Evolutionary conservation across 257 asterid species (phyloP).

Genomic region (Verbascum thapsus): DNA sequence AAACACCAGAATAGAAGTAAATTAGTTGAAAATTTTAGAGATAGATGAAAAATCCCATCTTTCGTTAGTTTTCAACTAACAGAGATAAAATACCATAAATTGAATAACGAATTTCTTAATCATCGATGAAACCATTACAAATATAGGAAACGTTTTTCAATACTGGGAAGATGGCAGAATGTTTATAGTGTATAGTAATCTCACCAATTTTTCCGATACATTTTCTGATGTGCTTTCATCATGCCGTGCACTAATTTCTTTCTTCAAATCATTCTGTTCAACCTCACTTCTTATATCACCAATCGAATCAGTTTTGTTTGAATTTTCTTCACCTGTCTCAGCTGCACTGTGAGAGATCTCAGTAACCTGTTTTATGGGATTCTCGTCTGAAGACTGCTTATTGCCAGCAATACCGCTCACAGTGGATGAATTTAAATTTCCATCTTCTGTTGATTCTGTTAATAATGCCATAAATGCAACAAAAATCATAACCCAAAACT

Average conservation of each 20-base stretch:
- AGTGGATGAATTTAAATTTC: conserved; percentile 31
- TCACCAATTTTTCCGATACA: conserved; percentile 39
- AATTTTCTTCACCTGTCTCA: conserved; percentile 28
- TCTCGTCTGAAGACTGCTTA: conserved; percentile 40
- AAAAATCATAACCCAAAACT: conserved; percentile 2
- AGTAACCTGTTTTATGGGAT: conserved; percentile 61
- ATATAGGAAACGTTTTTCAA: not conserved
- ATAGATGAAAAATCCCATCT: not conserved
- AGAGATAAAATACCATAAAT: conserved; percentile 18
- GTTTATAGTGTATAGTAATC: conserved; percentile 17
- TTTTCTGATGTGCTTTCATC: conserved; percentile 35
- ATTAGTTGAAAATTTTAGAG: not conserved
- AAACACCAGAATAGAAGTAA: conserved; percentile 18
- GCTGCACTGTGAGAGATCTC: conserved; percentile 30
- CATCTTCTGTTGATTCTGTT: conserved; percentile 45
- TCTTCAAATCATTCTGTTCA: conserved; percentile 32
- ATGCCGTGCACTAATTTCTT: conserved; percentile 31
- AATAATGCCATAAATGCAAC: conserved; percentile 2
- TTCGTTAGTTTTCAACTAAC: not conserved
- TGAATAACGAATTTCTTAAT: not conserved
- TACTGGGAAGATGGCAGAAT: not conserved
- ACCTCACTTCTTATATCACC: conserved; percentile 26
- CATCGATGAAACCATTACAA: conserved; percentile 6
- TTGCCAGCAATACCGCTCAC: conserved; percentile 24
- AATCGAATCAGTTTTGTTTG: conserved; percentile 31